These are phyloP conservation scores for Fereydounia khargensis DNA, from an alignment of 1,284 basidiomycete genomes.

Conservation along the genomic window DNA sequence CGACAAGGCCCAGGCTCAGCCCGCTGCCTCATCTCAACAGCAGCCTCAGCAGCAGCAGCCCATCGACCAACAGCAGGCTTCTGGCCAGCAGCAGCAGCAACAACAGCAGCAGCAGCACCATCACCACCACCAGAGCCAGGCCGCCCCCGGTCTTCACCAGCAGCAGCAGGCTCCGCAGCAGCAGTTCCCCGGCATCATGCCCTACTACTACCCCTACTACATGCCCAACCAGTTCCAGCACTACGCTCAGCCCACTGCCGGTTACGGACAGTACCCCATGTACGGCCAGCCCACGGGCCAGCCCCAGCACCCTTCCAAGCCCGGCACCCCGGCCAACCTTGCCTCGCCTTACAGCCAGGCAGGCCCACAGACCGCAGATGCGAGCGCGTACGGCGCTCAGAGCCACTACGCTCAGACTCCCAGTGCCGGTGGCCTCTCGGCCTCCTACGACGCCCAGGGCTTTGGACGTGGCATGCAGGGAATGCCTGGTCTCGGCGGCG, in stretches of 20 bases:
- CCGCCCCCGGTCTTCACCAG: slow-evolving; percentile 33
- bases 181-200: slow-evolving; percentile 55
- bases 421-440: slow-evolving; percentile 16
- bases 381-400: slow-evolving; percentile 38
- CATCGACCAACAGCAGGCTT: slow-evolving; percentile 16
- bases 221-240: slow-evolving; percentile 58
- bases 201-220: slow-evolving; percentile 58
- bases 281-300: slow-evolving; percentile 44
- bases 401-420: slow-evolving; percentile 41
- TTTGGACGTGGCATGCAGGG: slow-evolving; percentile 35
- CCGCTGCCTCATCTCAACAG: slow-evolving; percentile 1
- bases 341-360: slow-evolving; percentile 49
- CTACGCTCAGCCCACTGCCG: slow-evolving; percentile 52
- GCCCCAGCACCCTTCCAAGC: slow-evolving; percentile 48
- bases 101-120: slow-evolving; percentile 30
- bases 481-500: slow-evolving; percentile 30
- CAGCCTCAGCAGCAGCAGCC: slow-evolving; percentile 13
- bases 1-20: slow-evolving; percentile 29
- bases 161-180: slow-evolving; percentile 46
- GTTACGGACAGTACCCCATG: slow-evolving; percentile 56
- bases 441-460: slow-evolving; percentile 47
- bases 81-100: slow-evolving; percentile 17
- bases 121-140: slow-evolving; percentile 26
- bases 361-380: slow-evolving; percentile 21
- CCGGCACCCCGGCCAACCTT: slow-evolving; percentile 43